Evolutionary conservation across 352 stramenopile species (phyloP).

Genomic region (Pythium angustatum): DNA sequence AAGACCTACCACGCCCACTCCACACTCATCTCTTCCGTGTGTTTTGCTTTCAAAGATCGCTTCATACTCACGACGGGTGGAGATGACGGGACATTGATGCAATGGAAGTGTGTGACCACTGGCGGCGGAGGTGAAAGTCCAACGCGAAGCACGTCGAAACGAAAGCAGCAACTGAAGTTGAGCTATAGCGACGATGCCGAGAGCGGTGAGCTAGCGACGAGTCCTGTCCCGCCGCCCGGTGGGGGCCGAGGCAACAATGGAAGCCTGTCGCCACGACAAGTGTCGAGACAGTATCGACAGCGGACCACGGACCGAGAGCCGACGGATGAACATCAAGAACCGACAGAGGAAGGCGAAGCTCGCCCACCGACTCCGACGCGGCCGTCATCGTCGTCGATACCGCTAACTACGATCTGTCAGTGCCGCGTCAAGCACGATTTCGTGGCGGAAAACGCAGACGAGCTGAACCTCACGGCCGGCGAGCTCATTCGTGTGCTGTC

Average conservation of each 20-base stretch:
- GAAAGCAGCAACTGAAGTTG: constrained; percentile 22
- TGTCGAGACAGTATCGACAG: constrained; percentile 28
- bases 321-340: background rate
- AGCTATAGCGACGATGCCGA: constrained; percentile 10
- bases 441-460: constrained; percentile 43
- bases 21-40: constrained; percentile 44
- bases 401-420: constrained; percentile 14
- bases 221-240: constrained; percentile 18
- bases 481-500: constrained; percentile 62
- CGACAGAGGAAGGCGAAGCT: background rate
- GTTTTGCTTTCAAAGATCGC: constrained; percentile 48
- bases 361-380: constrained; percentile 3
- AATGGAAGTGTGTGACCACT: constrained; percentile 42
- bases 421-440: constrained; percentile 43
- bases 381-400: background rate
- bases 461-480: constrained; percentile 48
- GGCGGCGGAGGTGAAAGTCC: constrained; percentile 1
- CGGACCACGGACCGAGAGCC: background rate
- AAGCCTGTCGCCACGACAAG: constrained; percentile 28
- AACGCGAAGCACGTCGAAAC: constrained; percentile 3
- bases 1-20: constrained; percentile 53
- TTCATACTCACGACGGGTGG: constrained; percentile 59
- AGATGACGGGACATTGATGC: constrained; percentile 57
- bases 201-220: background rate
- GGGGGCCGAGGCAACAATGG: constrained; percentile 2